Base-by-base conservation (phyloP, 108 stramenopile species). In the Aurantiochytrium sp. region DNA sequence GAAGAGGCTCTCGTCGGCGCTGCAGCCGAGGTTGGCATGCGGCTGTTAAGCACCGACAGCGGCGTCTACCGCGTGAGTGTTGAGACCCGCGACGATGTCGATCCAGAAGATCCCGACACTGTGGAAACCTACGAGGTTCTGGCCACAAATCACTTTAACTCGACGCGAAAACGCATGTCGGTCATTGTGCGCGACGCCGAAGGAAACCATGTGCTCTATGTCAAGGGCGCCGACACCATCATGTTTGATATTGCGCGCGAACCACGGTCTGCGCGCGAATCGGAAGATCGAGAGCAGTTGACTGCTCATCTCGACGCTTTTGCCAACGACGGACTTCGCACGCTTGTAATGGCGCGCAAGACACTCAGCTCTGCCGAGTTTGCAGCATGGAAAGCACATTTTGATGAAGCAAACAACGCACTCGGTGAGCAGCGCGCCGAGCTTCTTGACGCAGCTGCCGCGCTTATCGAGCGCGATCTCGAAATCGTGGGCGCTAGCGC, bases 291-390 rank as follows among this genome's bases (percentile, higher is more conserved):
- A 35, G 8, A 89, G 57, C 23, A 47, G 18, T 53, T 93, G n/a
- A 58, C 59, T 4, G 28, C 51, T n/a, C 91, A 93, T 42, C 87
- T 94, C 5, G 89, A 88, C 25, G 60, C 72, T 18, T 94, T 93
- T 51, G 92, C 92, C 23, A 64, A 58, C 60, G 92, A 92, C n/a
- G 93, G 94, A 0, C 91, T 95, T 18, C 89, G 95, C 25, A 95
- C 95, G 4, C 87, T 95, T 25, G 93, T 94, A 18, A 55, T 94
- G 35, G 93, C 72, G 0, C 91, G 83, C 71, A 60, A 89, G 60
- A 83, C 88, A 58, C 88, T 99, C 14, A 94, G 93, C 47, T 94
- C 96, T 25, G 91, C 89, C 29, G 95, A 96, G 91, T 95, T 94
- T 91, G 89, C 73, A 5, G 91, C 90, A 45, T 99, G 98, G 98